These are phyloP conservation scores for Penicillium atrosanguineum DNA, from an alignment of 495 filamentous ascomycete genomes.

Conservation along the genomic window DNA sequence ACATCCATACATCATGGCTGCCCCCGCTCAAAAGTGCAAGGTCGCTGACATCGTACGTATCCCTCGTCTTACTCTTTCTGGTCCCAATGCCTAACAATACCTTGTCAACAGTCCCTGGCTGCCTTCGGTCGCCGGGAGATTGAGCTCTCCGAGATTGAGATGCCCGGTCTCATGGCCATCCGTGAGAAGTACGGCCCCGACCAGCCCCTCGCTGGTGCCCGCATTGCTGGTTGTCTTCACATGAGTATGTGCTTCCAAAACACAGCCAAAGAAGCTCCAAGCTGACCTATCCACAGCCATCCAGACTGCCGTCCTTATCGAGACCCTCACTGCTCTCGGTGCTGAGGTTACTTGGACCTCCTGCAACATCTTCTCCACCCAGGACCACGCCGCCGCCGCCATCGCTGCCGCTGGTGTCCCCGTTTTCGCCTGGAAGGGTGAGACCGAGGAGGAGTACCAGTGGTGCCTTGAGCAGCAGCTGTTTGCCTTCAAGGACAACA, in stretches of 20 bases:
- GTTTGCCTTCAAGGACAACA: slow-evolving; percentile 89
- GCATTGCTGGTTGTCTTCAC: slow-evolving; percentile 97
- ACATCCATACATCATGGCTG: slow-evolving; percentile 44
- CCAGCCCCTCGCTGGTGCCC: slow-evolving; percentile 87
- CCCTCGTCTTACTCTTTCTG: background rate
- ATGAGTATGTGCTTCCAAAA: slow-evolving; percentile 65
- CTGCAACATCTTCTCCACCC: slow-evolving; percentile 99
- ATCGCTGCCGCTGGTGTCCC: slow-evolving; percentile 92
- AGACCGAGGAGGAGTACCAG: slow-evolving; percentile 99
- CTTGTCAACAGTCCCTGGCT: slow-evolving; percentile 64
- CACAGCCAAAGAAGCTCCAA: background rate
- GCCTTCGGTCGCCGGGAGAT: slow-evolving; percentile 99
- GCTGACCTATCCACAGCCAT: slow-evolving; percentile 60
- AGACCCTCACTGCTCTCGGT: slow-evolving; percentile 90
- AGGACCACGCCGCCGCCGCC: slow-evolving; percentile 96
- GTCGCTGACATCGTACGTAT: slow-evolving; percentile 85
- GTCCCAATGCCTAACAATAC: slow-evolving; percentile 19
- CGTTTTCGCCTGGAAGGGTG: slow-evolving; percentile 99
- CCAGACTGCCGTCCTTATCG: slow-evolving; percentile 98
- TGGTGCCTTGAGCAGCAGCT: slow-evolving; percentile 99
- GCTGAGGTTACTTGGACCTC: slow-evolving; percentile 95
- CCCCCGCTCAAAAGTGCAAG: slow-evolving; percentile 93
- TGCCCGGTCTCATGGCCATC: slow-evolving; percentile 96
- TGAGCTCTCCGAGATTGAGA: slow-evolving; percentile 97
- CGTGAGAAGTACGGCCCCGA: slow-evolving; percentile 84